Evolutionary conservation across 768 basidiomycete genomes (phyloP).

Genomic region (Tylopilus felleus): DNA sequence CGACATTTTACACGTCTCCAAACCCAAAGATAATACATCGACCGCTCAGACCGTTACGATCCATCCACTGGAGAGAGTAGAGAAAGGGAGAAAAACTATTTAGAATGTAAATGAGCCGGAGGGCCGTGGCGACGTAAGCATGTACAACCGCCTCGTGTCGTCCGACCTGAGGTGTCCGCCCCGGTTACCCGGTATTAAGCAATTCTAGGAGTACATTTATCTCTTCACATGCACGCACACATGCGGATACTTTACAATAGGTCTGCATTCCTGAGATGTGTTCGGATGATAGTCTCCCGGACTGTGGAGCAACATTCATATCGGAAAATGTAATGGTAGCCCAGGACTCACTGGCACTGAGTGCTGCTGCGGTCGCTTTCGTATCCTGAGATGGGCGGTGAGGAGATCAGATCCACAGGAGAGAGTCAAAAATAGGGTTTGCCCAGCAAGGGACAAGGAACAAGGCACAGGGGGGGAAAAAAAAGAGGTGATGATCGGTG

Average conservation of each 20-base stretch:
- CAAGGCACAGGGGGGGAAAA: conserved; percentile 9
- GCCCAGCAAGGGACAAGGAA: not conserved
- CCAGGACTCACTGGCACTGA: conserved; percentile 53
- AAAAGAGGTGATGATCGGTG: not conserved
- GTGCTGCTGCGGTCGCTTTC: conserved; percentile 65
- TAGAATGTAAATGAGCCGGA: not conserved
- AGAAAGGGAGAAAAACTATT: not conserved
- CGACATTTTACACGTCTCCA: not conserved
- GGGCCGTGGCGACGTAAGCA: not conserved
- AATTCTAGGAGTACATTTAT: not conserved
- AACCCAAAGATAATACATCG: not conserved
- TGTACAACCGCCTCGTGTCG: not conserved
- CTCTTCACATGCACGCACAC: not conserved
- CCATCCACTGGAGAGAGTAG: not conserved
- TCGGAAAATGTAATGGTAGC: not conserved
- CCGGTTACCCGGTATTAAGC: not conserved
- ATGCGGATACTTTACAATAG: conserved; percentile 45
- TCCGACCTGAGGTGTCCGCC: not conserved
- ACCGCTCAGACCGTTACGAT: not conserved
- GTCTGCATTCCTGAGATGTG: conserved; percentile 67
- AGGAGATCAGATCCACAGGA: conserved; percentile 1
- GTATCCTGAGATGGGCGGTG: conserved; percentile 54
- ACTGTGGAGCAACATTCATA: conserved; percentile 37
- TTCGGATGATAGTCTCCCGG: conserved; percentile 68
- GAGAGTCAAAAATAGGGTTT: not conserved